phyloP scores from a whole-genome alignment of 805 yeast genomes.

The Tetrapisispora arboricola region DNA sequence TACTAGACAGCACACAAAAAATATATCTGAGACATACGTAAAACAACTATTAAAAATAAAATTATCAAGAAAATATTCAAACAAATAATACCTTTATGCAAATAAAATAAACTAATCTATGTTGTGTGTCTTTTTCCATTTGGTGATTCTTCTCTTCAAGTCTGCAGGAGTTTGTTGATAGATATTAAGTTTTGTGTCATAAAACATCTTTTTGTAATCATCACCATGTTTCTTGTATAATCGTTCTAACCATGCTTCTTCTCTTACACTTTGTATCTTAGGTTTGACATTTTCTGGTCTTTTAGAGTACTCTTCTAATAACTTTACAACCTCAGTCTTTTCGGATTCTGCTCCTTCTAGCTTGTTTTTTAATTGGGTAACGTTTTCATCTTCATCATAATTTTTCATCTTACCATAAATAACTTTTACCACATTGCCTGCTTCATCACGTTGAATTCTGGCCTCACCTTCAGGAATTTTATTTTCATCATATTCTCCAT shows the following conservation, averaged over 20 bases:
- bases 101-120: constrained; percentile 16
- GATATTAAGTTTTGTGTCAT: constrained; percentile 79
- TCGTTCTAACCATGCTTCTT: constrained; percentile 55
- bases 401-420: constrained; percentile 57
- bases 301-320: constrained; percentile 54
- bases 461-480: constrained; percentile 74
- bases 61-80: neutral
- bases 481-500: constrained; percentile 33
- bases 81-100: neutral
- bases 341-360: constrained; percentile 16
- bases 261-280: constrained; percentile 59
- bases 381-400: constrained; percentile 27
- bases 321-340: constrained; percentile 50
- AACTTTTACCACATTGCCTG: constrained; percentile 56
- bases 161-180: constrained; percentile 83
- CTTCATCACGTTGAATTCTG: constrained; percentile 56
- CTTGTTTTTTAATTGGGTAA: constrained; percentile 19
- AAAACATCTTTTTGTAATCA: constrained; percentile 79
- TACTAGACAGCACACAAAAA: no score
- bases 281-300: constrained; percentile 34
- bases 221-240: constrained; percentile 76
- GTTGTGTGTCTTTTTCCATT: constrained; percentile 50
- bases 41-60: neutral
- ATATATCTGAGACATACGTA: neutral
- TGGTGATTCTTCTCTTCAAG: constrained; percentile 55